Conservation (phyloP, 352 stramenopile genomes). For the Elongisporangium undulatum region DNA sequence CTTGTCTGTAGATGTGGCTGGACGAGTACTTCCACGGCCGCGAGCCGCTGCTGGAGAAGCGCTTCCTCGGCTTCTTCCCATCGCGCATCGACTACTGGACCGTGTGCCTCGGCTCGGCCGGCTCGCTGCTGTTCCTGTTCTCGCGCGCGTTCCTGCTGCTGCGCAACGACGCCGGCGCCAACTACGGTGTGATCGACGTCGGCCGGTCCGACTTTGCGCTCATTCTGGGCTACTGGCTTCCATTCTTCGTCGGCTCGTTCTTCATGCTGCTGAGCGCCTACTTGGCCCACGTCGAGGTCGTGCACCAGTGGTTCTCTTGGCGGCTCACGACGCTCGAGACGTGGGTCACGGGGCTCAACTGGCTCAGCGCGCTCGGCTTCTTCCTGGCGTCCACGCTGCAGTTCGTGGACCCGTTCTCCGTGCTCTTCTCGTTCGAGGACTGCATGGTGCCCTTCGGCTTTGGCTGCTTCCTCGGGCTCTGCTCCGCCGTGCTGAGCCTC, state of each 20-base stretch:
- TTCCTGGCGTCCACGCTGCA: slow-evolving; percentile 80
- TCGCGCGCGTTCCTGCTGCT: slow-evolving; percentile 53
- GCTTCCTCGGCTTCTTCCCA: slow-evolving; percentile 74
- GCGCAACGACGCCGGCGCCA: slow-evolving; percentile 34
- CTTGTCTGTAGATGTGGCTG: slow-evolving; percentile 78
- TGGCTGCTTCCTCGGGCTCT: slow-evolving; percentile 61
- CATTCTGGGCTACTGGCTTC: slow-evolving; percentile 77
- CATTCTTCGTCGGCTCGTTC: slow-evolving; percentile 81
- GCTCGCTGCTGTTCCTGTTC: slow-evolving; percentile 58
- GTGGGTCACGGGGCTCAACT: slow-evolving; percentile 55
- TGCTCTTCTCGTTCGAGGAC: slow-evolving; percentile 66
- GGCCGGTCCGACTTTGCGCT: slow-evolving; percentile 53
- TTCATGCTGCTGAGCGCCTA: slow-evolving; percentile 69
- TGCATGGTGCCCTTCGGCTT: slow-evolving; percentile 70
- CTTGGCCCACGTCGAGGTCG: slow-evolving; percentile 76
- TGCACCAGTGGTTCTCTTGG: slow-evolving; percentile 82
- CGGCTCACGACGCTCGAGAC: slow-evolving; percentile 55
- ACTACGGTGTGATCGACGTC: slow-evolving; percentile 77
- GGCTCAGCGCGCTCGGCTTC: slow-evolving; percentile 60
- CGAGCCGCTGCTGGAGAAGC: slow-evolving; percentile 58
- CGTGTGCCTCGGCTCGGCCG: slow-evolving; percentile 51
- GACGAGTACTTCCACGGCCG: slow-evolving; percentile 81
- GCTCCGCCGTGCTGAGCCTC: slow-evolving; percentile 62
- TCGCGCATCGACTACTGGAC: slow-evolving; percentile 85
- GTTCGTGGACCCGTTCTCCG: slow-evolving; percentile 80